Evolutionary conservation across 1,284 basidiomycete genomes (phyloP).

Genomic region (Erythrobasidium hasegawianum): DNA sequence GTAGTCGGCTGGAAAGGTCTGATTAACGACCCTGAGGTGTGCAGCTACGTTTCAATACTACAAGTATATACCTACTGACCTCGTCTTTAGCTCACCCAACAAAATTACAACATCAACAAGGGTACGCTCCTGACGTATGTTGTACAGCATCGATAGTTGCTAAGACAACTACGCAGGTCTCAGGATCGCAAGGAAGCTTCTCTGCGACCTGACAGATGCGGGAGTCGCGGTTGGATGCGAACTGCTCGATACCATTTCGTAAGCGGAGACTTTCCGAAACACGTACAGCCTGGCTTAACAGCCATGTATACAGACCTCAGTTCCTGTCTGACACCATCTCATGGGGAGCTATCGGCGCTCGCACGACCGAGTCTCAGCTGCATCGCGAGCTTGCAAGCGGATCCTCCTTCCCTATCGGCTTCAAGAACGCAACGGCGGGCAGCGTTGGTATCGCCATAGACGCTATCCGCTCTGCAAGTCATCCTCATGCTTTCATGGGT

Average conservation of each 20-base stretch:
- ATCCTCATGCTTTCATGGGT: slow-evolving; percentile 96
- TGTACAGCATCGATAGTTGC: not conserved
- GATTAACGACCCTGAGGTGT: slow-evolving; percentile 21
- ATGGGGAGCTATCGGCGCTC: slow-evolving; percentile 96
- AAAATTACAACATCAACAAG: slow-evolving; percentile 94
- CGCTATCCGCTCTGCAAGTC: slow-evolving; percentile 87
- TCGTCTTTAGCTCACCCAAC: slow-evolving; percentile 21
- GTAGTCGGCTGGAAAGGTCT: slow-evolving; percentile 54
- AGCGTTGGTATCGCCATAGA: slow-evolving; percentile 79
- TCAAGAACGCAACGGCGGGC: slow-evolving; percentile 99
- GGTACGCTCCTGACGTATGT: slow-evolving; percentile 52
- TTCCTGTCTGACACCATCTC: slow-evolving; percentile 67
- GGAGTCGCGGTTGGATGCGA: slow-evolving; percentile 93
- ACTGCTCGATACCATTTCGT: slow-evolving; percentile 64
- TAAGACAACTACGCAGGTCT: slow-evolving; percentile 49
- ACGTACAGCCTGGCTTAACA: not conserved
- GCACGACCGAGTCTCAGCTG: slow-evolving; percentile 65
- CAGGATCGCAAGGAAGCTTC: slow-evolving; percentile 75
- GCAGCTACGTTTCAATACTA: not conserved
- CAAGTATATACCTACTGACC: not conserved
- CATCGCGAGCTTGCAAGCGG: slow-evolving; percentile 62
- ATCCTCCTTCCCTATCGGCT: slow-evolving; percentile 77
- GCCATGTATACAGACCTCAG: slow-evolving; percentile 49
- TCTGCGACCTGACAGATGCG: slow-evolving; percentile 80
- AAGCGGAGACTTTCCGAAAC: slow-evolving; percentile 3